Evolutionary conservation across 345 rosid genomes (phyloP).

Genomic region (Pugionium dolabratum): DNA sequence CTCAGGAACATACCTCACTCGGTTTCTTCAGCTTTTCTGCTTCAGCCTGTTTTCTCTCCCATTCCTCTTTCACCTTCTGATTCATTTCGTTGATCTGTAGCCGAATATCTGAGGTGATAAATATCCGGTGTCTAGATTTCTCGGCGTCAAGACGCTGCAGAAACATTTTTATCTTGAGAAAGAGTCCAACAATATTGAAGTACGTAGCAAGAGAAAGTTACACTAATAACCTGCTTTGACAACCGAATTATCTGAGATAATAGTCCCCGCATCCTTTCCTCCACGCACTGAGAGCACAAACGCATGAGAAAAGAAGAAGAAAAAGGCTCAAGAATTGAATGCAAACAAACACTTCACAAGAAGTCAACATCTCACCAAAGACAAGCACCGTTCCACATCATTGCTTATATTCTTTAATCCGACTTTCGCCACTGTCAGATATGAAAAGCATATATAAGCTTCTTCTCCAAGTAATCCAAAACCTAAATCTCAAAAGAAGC

Average conservation of each 20-base stretch:
- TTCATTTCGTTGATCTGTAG: slow-evolving; percentile 76
- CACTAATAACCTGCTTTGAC: slow-evolving; percentile 77
- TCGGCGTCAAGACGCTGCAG: slow-evolving; percentile 78
- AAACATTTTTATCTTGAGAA: slow-evolving; percentile 35
- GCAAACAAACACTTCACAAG: slow-evolving; percentile 32
- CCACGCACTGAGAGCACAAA: slow-evolving; percentile 63
- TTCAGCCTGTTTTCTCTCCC: slow-evolving; percentile 89
- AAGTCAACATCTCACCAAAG: slow-evolving; percentile 68
- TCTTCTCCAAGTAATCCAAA: slow-evolving; percentile 21
- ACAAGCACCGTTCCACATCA: slow-evolving; percentile 90
- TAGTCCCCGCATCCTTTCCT: slow-evolving; percentile 93
- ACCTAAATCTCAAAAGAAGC: neutral
- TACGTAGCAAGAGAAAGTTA: slow-evolving; percentile 14
- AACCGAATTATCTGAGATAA: slow-evolving; percentile 70
- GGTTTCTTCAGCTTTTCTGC: slow-evolving; percentile 85
- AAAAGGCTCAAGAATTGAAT: neutral
- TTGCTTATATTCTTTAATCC: slow-evolving; percentile 74
- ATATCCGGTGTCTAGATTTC: slow-evolving; percentile 72
- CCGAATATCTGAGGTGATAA: slow-evolving; percentile 73
- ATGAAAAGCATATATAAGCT: slow-evolving; percentile 36
- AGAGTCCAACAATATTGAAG: slow-evolving; percentile 19
- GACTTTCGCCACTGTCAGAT: slow-evolving; percentile 68
- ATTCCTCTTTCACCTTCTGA: slow-evolving; percentile 73
- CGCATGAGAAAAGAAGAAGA: slow-evolving; percentile 36
- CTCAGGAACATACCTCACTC: slow-evolving; percentile 55